Percentiles rank a stretch among this genome's conserved stretches.
phyloP scores from a whole-genome alignment of 306 rosid species.

The apple (Malus domestica) region DNA sequence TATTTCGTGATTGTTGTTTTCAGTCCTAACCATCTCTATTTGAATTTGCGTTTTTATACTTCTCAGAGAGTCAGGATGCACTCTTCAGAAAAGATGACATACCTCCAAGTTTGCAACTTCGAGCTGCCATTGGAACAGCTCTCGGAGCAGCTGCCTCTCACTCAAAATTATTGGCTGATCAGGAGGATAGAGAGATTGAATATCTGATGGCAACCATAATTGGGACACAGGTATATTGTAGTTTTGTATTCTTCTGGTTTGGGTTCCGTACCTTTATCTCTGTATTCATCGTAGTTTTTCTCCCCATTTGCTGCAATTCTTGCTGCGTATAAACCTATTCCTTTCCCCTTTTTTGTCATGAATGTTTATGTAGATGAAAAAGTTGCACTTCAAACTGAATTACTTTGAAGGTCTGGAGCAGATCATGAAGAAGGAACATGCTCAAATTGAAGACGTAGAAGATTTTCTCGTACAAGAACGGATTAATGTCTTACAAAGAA shows the following conservation, averaged over 20 bases:
- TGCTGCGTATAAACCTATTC: slow-evolving; percentile 9
- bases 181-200: slow-evolving; percentile 88
- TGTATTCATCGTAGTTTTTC: background rate
- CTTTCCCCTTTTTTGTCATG: slow-evolving; percentile 10
- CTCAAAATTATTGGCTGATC: slow-evolving; percentile 80
- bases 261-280: background rate
- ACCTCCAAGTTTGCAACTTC: slow-evolving; percentile 56
- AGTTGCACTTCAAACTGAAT: slow-evolving; percentile 59
- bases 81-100: slow-evolving; percentile 36
- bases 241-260: background rate
- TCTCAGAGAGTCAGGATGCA: slow-evolving; percentile 34
- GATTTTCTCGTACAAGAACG: slow-evolving; percentile 53
- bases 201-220: slow-evolving; percentile 65
- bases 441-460: slow-evolving; percentile 56
- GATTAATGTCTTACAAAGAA: slow-evolving; percentile 44
- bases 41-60: background rate
- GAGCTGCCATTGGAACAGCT: slow-evolving; percentile 79
- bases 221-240: slow-evolving; percentile 60
- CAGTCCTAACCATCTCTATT: slow-evolving; percentile 9
- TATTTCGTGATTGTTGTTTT: background rate
- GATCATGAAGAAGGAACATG: slow-evolving; percentile 62
- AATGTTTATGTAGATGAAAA: slow-evolving; percentile 43
- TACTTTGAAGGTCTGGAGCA: slow-evolving; percentile 71
- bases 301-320: background rate
- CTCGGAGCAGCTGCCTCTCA: slow-evolving; percentile 94